These are phyloP conservation scores for Rhizopus arrhizus DNA, from an alignment of 371 early-diverging fungal species.

Conservation along the genomic window DNA sequence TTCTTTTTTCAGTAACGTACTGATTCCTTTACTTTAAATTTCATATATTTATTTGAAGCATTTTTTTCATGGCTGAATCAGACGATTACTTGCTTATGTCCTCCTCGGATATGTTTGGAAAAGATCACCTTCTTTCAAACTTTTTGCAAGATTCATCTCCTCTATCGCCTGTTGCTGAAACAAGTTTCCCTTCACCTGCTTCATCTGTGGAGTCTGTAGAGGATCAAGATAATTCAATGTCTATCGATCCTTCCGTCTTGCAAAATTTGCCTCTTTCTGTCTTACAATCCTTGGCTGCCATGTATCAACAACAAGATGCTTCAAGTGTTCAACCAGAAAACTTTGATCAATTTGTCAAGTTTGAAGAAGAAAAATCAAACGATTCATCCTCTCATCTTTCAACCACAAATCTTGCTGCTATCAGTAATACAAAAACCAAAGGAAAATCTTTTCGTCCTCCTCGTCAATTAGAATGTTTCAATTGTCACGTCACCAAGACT, in stretches of 20 bases:
- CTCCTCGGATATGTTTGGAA: constrained; percentile 28
- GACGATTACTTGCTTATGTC: constrained; percentile 34
- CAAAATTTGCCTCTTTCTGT: constrained; percentile 38
- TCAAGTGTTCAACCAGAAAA: constrained; percentile 3
- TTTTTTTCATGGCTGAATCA: constrained; percentile 25
- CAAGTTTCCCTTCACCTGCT: constrained; percentile 32
- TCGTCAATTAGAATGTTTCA: constrained; percentile 76
- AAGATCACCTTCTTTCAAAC: constrained; percentile 30
- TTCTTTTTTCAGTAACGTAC: neutral
- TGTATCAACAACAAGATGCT: constrained; percentile 30
- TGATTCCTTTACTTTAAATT: neutral
- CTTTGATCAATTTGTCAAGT: constrained; percentile 44
- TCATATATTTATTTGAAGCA: neutral
- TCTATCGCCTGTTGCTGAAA: constrained; percentile 21
- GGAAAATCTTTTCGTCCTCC: constrained; percentile 36
- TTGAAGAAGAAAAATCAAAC: constrained; percentile 30
- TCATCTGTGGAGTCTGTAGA: constrained; percentile 31
- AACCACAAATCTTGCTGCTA: constrained; percentile 7
- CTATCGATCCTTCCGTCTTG: constrained; percentile 33
- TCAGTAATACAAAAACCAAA: constrained; percentile 18
- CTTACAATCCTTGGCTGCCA: constrained; percentile 30
- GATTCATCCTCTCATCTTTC: constrained; percentile 15
- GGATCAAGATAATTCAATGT: constrained; percentile 20
- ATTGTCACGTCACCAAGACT: constrained; percentile 78
- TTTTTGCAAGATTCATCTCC: constrained; percentile 28